phyloP scores from a whole-genome alignment of 2,329 filamentous ascomycete species.

The Clonostachys chloroleuca region DNA sequence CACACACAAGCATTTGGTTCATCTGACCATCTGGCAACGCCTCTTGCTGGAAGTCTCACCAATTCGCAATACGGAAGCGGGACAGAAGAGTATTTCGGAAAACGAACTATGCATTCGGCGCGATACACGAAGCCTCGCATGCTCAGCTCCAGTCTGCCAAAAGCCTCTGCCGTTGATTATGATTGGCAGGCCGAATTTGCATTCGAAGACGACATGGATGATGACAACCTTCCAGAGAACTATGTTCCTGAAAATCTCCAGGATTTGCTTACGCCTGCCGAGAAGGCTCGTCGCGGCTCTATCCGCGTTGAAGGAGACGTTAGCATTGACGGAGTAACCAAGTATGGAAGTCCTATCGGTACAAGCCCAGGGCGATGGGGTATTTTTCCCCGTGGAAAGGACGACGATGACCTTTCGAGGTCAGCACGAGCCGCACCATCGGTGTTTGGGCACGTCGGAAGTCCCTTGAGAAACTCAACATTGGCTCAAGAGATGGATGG shows the following conservation, averaged over 20 bases:
- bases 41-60: slow-evolving; percentile 38
- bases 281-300: slow-evolving; percentile 62
- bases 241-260: slow-evolving; percentile 72
- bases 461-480: slow-evolving; percentile 59
- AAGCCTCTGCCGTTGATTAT: slow-evolving; percentile 55
- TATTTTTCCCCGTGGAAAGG: slow-evolving; percentile 54
- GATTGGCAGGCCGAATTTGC: slow-evolving; percentile 68
- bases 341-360: slow-evolving; percentile 57
- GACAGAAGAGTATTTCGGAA: slow-evolving; percentile 60
- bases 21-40: slow-evolving; percentile 56
- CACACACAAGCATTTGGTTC: slow-evolving; percentile 66
- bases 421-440: slow-evolving; percentile 34
- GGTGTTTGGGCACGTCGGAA: slow-evolving; percentile 63
- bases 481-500: slow-evolving; percentile 46
- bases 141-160: slow-evolving; percentile 66
- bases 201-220: slow-evolving; percentile 69
- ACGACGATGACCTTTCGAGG: slow-evolving; percentile 45
- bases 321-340: slow-evolving; percentile 40
- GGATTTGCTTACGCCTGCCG: slow-evolving; percentile 61
- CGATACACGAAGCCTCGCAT: slow-evolving; percentile 60
- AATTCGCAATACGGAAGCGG: slow-evolving; percentile 45
- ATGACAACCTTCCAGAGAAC: slow-evolving; percentile 30
- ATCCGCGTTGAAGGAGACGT: slow-evolving; percentile 50
- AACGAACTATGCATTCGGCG: slow-evolving; percentile 68
- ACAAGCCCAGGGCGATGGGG: slow-evolving; percentile 59